Percentiles rank a stretch among this genome's conserved stretches.
Conservation (phyloP, 2,329 filamentous ascomycete genomes). For the Aspergillus viridinutans region DNA sequence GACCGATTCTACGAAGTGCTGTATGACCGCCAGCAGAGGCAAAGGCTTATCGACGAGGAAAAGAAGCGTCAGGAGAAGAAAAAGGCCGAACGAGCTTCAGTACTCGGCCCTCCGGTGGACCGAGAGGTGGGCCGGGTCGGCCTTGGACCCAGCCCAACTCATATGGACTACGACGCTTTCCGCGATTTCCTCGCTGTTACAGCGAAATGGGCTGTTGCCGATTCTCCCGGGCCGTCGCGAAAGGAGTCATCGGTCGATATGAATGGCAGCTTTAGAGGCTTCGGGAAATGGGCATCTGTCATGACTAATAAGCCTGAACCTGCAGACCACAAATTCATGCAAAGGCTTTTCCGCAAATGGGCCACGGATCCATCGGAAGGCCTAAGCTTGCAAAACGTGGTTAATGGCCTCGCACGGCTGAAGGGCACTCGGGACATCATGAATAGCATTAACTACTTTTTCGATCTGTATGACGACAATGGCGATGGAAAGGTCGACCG, state of each 20-base stretch:
- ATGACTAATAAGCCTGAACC: conserved; percentile 63
- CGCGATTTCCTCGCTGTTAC: conserved; percentile 87
- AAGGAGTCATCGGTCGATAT: conserved; percentile 49
- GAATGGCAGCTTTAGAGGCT: conserved; percentile 52
- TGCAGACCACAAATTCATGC: conserved; percentile 92
- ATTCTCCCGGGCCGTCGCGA: conserved; percentile 63
- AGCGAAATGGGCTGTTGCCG: conserved; percentile 87
- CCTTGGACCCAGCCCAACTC: conserved; percentile 78
- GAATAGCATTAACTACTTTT: conserved; percentile 97
- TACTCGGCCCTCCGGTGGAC: conserved; percentile 46
- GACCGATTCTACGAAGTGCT: conserved; percentile 90
- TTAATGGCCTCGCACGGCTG: conserved; percentile 82
- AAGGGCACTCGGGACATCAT: conserved; percentile 95
- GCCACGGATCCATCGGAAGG: conserved; percentile 72
- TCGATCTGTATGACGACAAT: conserved; percentile 93
- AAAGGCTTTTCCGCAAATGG: conserved; percentile 82
- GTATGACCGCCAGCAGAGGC: conserved; percentile 85
- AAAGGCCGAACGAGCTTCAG: conserved; percentile 41
- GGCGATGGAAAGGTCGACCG: conserved; percentile 87
- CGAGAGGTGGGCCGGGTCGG: conserved; percentile 83
- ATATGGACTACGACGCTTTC: conserved; percentile 98
- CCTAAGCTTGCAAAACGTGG: conserved; percentile 84
- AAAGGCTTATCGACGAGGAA: conserved; percentile 71
- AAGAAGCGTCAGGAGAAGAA: conserved; percentile 62
- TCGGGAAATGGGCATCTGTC: conserved; percentile 46